These are phyloP conservation scores for Petunia secreta DNA, from an alignment of 257 asterid species.

Conservation along the genomic window DNA sequence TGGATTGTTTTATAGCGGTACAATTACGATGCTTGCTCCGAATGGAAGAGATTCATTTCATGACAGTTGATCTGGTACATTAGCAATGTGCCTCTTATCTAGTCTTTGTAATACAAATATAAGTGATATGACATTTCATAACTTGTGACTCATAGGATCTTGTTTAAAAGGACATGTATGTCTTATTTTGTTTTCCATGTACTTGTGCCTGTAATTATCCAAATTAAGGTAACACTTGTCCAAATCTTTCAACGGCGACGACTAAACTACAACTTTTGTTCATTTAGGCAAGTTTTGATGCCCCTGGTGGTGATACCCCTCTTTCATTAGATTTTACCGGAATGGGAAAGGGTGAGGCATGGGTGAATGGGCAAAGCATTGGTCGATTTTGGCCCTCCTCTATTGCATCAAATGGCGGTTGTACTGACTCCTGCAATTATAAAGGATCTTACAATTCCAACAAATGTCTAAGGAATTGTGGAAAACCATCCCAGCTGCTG, in stretches of 20 bases:
- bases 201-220: background rate
- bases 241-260: background rate
- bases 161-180: background rate
- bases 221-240: background rate
- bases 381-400: slow-evolving; percentile 91
- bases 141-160: background rate
- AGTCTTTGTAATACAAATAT: background rate
- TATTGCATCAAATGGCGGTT: slow-evolving; percentile 53
- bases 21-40: too few species aligned
- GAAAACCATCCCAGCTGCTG: slow-evolving; percentile 83
- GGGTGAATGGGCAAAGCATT: slow-evolving; percentile 92
- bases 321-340: slow-evolving; percentile 75
- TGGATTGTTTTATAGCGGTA: too few species aligned
- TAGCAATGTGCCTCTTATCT: background rate
- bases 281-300: slow-evolving; percentile 60
- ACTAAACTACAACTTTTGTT: slow-evolving; percentile 16
- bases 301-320: slow-evolving; percentile 74
- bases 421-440: slow-evolving; percentile 66
- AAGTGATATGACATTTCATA: background rate
- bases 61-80: background rate
- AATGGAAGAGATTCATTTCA: background rate
- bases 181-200: background rate
- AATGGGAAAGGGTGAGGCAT: slow-evolving; percentile 88
- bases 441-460: slow-evolving; percentile 58
- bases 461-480: slow-evolving; percentile 78